Conservation (phyloP, 345 rosid genomes). For the Salix suchowensis region DNA sequence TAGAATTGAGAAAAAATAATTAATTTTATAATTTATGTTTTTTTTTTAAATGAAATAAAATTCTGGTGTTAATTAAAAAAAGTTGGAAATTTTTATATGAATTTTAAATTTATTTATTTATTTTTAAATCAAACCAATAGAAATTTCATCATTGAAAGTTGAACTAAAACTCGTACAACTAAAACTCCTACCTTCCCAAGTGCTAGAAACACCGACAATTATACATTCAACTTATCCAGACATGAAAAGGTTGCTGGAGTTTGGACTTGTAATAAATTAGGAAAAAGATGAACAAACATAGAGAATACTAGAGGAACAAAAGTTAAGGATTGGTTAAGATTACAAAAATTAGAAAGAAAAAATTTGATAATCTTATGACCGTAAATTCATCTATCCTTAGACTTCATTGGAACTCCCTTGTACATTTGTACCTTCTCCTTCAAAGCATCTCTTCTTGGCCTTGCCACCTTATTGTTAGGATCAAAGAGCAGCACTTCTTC, state of each 20-base stretch:
- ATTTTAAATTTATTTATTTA: no score
- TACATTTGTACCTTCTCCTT: slow-evolving; percentile 69
- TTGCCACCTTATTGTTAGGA: slow-evolving; percentile 81
- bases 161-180: no score
- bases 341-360: not conserved
- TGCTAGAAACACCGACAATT: not conserved
- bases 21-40: no score
- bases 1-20: no score
- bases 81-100: no score
- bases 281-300: not conserved
- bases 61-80: no score
- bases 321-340: not conserved
- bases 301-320: not conserved
- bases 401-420: slow-evolving; percentile 70
- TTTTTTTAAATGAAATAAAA: no score
- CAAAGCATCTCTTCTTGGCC: slow-evolving; percentile 73
- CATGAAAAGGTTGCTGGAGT: not conserved
- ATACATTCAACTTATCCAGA: not conserved
- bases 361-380: not conserved
- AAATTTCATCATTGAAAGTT: no score
- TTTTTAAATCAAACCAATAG: no score
- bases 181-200: no score
- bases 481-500: slow-evolving; percentile 87
- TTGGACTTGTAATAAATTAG: not conserved
- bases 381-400: slow-evolving; percentile 58